Conservation (phyloP, 805 yeast species). For the Lipomyces sp. region DNA sequence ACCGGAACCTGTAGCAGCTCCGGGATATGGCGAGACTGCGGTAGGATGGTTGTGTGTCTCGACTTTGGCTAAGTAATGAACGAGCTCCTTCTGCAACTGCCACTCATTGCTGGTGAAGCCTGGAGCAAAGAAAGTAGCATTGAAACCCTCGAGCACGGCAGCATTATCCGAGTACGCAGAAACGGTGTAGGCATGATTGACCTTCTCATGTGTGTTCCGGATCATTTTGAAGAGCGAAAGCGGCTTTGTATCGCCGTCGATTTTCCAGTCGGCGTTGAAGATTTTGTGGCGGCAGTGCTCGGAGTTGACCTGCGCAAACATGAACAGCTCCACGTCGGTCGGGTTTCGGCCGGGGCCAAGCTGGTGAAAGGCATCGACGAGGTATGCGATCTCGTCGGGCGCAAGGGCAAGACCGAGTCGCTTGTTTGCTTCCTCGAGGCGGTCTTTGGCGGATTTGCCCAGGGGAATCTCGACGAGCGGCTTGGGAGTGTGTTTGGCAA, state of each 20-base stretch:
- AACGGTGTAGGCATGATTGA: constrained; percentile 61
- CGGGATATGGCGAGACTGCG: constrained; percentile 98
- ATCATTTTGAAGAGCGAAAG: constrained; percentile 87
- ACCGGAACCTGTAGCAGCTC: constrained; percentile 99
- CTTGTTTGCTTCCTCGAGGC: constrained; percentile 71
- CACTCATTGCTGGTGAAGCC: constrained; percentile 69
- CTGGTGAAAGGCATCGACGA: constrained; percentile 75
- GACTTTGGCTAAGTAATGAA: constrained; percentile 88
- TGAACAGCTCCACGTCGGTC: constrained; percentile 94
- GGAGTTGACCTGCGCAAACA: constrained; percentile 99
- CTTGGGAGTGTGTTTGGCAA: constrained; percentile 74
- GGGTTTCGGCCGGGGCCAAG: constrained; percentile 71
- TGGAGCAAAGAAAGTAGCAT: constrained; percentile 70
- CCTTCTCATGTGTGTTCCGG: constrained; percentile 80
- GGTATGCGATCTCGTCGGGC: constrained; percentile 85
- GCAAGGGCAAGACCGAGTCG: constrained; percentile 92
- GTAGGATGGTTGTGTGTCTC: constrained; percentile 99
- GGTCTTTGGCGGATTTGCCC: constrained; percentile 50
- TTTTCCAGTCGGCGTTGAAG: constrained; percentile 97
- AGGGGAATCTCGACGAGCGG: constrained; percentile 76
- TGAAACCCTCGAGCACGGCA: constrained; percentile 85
- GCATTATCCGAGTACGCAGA: constrained; percentile 98
- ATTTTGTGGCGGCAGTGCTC: constrained; percentile 99
- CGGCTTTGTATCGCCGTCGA: constrained; percentile 75
- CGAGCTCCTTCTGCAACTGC: constrained; percentile 69